Evolutionary conservation across 129 eudicot species (phyloP).

Genomic region (Scalesia atractyloides): DNA sequence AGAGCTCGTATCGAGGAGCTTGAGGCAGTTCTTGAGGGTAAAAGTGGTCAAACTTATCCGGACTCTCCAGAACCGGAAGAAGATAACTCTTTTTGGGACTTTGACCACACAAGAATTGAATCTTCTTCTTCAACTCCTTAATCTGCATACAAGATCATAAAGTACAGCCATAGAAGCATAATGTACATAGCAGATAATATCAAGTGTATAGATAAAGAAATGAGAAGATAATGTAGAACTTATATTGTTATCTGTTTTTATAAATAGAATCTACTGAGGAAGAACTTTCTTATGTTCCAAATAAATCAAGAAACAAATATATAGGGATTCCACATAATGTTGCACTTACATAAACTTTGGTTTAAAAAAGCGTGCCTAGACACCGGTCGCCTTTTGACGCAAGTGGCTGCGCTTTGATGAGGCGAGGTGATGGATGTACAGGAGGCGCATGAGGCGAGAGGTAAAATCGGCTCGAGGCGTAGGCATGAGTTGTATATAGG

Average conservation of each 20-base stretch:
- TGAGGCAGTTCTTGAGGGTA: slow-evolving; percentile 44
- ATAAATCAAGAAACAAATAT: slow-evolving; percentile 62
- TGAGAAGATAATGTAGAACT: neutral
- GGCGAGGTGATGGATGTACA: no score
- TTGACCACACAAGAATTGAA: slow-evolving; percentile 43
- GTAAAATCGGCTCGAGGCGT: no score
- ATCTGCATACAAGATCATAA: slow-evolving; percentile 16
- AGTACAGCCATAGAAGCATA: slow-evolving; percentile 28
- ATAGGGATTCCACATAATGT: slow-evolving; percentile 45
- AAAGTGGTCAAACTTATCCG: slow-evolving; percentile 29
- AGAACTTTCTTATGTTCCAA: slow-evolving; percentile 77
- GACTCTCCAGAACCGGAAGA: slow-evolving; percentile 36
- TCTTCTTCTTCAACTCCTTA: slow-evolving; percentile 48
- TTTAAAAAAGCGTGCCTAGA: no score
- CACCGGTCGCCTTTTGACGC: no score
- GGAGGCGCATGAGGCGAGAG: no score
- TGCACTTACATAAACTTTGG: slow-evolving; percentile 26
- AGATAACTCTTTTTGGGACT: slow-evolving; percentile 35
- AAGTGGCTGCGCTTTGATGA: no score
- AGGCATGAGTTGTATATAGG: no score
- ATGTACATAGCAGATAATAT: slow-evolving; percentile 7
- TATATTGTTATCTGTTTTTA: slow-evolving; percentile 1
- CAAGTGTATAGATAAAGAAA: slow-evolving; percentile 11
- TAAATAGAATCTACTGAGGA: slow-evolving; percentile 41
- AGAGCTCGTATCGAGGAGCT: slow-evolving; percentile 60